Evolutionary conservation across 768 basidiomycete species (phyloP).

Genomic region (Mycena olivaceomarginata): DNA sequence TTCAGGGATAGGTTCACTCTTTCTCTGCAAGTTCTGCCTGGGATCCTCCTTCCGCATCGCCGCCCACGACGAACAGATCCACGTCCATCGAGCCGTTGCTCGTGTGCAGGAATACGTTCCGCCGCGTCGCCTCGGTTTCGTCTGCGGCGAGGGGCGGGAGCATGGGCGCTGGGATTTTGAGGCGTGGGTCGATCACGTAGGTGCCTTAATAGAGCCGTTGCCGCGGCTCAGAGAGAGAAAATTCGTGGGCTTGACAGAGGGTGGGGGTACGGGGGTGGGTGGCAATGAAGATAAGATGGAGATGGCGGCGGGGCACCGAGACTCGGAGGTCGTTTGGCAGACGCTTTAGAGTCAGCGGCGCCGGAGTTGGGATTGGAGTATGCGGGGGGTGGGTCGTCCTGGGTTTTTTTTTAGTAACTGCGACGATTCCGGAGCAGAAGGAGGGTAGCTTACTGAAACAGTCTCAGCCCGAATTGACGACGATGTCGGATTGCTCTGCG

Average conservation of each 20-base stretch:
- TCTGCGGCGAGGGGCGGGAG: conserved; percentile 59
- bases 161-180: conserved; percentile 60
- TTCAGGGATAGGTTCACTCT: conserved; percentile 43
- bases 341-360: too few species aligned
- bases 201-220: conserved; percentile 54
- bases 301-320: too few species aligned
- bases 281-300: neutral
- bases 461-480: conserved; percentile 29
- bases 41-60: conserved; percentile 5
- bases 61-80: conserved; percentile 60
- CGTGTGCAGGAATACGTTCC: conserved; percentile 59
- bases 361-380: conserved; percentile 7
- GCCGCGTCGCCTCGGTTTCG: conserved; percentile 61
- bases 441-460: neutral
- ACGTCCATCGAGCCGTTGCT: conserved; percentile 59
- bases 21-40: conserved; percentile 17
- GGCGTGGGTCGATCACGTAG: conserved; percentile 66
- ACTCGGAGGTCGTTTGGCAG: too few species aligned
- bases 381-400: conserved; percentile 42
- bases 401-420: neutral
- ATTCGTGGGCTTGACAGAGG: conserved; percentile 54
- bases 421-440: too few species aligned
- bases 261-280: too few species aligned
- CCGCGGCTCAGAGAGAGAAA: conserved; percentile 53
- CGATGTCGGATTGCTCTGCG: neutral